A percentile compares a stretch with the other conserved stretches of the same genome.
Evolutionary conservation across 164 flowering plant genomes (phyloP).

Genomic region (Vitis cinerea): DNA sequence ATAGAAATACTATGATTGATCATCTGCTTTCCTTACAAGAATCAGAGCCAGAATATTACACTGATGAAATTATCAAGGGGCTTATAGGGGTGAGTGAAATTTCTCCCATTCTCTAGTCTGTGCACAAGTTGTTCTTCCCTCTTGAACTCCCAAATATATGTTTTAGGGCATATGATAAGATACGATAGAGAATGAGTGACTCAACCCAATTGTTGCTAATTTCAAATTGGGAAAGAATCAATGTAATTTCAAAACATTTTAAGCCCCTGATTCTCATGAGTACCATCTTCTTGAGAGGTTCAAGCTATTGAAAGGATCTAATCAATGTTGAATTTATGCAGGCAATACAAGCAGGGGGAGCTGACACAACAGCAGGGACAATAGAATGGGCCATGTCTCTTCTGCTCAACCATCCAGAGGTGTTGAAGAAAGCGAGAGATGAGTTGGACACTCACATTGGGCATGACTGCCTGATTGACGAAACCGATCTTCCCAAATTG

Average conservation of each 20-base stretch:
- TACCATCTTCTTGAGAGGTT: too few relatives aligned
- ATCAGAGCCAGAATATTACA: conserved; percentile 13
- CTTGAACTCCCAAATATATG: too few relatives aligned
- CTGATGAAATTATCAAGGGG: conserved; percentile 17
- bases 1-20: conserved; percentile 12
- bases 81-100: conserved; percentile 5
- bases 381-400: conserved; percentile 30
- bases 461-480: conserved; percentile 9
- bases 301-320: too few relatives aligned
- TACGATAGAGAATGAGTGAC: too few relatives aligned
- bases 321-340: background rate
- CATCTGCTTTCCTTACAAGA: conserved; percentile 12
- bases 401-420: conserved; percentile 18
- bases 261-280: too few relatives aligned
- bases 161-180: too few relatives aligned
- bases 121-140: background rate
- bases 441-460: conserved; percentile 23
- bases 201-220: too few relatives aligned
- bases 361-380: conserved; percentile 24
- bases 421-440: conserved; percentile 11
- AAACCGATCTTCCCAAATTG: conserved; percentile 13
- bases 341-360: conserved; percentile 11
- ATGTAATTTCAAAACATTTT: too few relatives aligned
- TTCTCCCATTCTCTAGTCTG: too few relatives aligned
- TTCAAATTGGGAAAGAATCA: too few relatives aligned